Conservation (phyloP, 768 basidiomycete species). For the Amanita polypyramis region DNA sequence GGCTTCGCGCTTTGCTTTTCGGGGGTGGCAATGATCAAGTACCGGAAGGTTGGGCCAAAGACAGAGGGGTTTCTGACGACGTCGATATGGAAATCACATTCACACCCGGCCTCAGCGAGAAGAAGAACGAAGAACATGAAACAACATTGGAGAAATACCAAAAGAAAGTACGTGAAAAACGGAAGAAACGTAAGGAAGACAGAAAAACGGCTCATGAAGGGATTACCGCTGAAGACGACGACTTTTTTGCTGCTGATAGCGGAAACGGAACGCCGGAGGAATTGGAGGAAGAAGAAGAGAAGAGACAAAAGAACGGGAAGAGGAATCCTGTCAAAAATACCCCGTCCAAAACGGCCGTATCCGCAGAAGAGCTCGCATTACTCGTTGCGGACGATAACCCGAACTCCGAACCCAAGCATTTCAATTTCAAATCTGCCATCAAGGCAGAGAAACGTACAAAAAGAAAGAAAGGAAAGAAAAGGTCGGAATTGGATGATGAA, state of each 20-base stretch:
- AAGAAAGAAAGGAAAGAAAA: conserved; percentile 30
- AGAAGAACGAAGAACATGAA: conserved; percentile 51
- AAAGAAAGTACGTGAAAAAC: conserved; percentile 83
- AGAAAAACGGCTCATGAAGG: conserved; percentile 22
- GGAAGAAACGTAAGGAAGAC: conserved; percentile 70
- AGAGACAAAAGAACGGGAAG: conserved; percentile 15
- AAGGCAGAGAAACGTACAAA: conserved; percentile 64
- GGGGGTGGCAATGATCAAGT: conserved; percentile 53
- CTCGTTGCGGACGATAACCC: conserved; percentile 48
- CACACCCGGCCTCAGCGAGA: conserved; percentile 65
- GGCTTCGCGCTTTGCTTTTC: conserved; percentile 69
- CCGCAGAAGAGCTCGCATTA: conserved; percentile 52
- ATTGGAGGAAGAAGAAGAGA: conserved; percentile 12
- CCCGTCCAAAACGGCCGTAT: conserved; percentile 7
- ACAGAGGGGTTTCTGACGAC: conserved; percentile 33
- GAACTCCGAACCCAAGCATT: conserved; percentile 58
- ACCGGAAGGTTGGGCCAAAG: conserved; percentile 77
- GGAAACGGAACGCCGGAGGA: conserved; percentile 23
- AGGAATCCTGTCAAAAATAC: conserved; percentile 8
- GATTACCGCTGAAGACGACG: conserved; percentile 35
- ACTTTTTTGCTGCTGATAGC: conserved; percentile 63
- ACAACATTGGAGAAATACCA: conserved; percentile 87
- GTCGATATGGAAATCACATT: conserved; percentile 96
- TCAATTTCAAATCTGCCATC: conserved; percentile 82
- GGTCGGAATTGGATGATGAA: conserved; percentile 34